Evolutionary conservation across 1,284 basidiomycete genomes (phyloP), one percentile per base, ranked within the genome.

Genomic region (Ustilago bromivora): DNA sequence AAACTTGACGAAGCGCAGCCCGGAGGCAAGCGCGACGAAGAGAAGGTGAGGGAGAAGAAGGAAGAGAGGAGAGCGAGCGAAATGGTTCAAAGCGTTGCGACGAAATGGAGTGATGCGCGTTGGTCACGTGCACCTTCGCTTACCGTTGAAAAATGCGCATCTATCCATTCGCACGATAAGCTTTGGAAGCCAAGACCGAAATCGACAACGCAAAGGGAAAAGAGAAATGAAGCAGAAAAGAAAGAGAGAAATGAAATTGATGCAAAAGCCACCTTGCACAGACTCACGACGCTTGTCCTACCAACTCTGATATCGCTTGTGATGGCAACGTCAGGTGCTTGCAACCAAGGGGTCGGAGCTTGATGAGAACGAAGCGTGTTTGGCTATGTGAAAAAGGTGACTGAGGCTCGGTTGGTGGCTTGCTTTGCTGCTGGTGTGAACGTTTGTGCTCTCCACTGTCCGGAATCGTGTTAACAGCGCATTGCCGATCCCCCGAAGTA

Each of bases 381-480:
- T 23, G 47, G 23, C 23, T 28, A 28, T 28, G 23, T 28, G 23
- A 28, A 28, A 28, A 28, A 28, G 47, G 13, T 28, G 5, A 28
- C 28, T 31, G 47, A 51, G 23, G 12, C 8, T 51, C 47, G 28
- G 12, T 51, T n/a, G 15, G 23, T 41, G 40, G 40, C 12, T 41
- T 41, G 40, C 40, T 41, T 11, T 17, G 46, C 46, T 19, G 23
- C 23, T 28, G 23, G 23, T 15, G 40, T 41, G 1, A 17, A 15
- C n/a, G 40, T 12, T 53, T 7, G 7, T 28, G n/a, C 38, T 56
- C 55, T 38, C 17, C 55, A 23, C 23, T 23, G 55, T 40, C 36
- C 28, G 46, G 43, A 10, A 59, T 47, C 57, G 58, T 47, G 49
- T 60, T 60, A 60, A 60, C 47, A 60, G 31, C 60, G 60, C 60